Evolutionary conservation across 2,329 filamentous ascomycete genomes (phyloP), one percentile per base, ranked within the genome.

Genomic region (Cyclaneusma minus): DNA sequence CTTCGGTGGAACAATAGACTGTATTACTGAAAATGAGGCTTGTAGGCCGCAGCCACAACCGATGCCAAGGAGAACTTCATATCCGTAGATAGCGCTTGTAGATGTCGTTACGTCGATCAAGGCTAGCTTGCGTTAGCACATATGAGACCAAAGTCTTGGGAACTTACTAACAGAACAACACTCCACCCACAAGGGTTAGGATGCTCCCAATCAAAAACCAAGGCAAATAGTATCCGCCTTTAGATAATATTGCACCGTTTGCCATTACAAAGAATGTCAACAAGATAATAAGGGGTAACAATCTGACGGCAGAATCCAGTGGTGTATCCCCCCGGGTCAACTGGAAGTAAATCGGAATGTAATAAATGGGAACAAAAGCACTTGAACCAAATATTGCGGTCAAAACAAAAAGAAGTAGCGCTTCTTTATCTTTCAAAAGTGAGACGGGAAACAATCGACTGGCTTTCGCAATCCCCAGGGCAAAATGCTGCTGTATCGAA

Each of bases 331-430:
- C 54, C 7, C 56, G 52, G 17, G 64, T 58, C 29, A 62, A 62
- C 26, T 62, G 58, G 27, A 62, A 63, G 37, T 57, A 56, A 30
- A 67, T 61, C 15, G 64, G 55, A 24, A 60, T 49, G 26, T 22
- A 16, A 13, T 29, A 24, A 9, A 24, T 15, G 8, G 26, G 35
- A 13, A 43, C 29, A 22, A 44, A 41, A 20, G 38, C 30, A 5
- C 37, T 39, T 2, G 39, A 37, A 8, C 36, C 38, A 5, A 35
- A 38, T 2, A 29, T 22, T 6, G 44, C 46, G 30, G 45, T 48
- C 37, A 51, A 52, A 24, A 42, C 42, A 24, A 55, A 53, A 11
- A 50, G 32, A 7, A 45, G 41, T 2, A 50, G 38, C 28, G 56
- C 45, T 1, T 47, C 38, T n/a, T 38, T 40, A 7, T 51, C 55